These are phyloP conservation scores for Verbascum thapsus DNA, from an alignment of 257 asterid genomes.

Conservation along the genomic window DNA sequence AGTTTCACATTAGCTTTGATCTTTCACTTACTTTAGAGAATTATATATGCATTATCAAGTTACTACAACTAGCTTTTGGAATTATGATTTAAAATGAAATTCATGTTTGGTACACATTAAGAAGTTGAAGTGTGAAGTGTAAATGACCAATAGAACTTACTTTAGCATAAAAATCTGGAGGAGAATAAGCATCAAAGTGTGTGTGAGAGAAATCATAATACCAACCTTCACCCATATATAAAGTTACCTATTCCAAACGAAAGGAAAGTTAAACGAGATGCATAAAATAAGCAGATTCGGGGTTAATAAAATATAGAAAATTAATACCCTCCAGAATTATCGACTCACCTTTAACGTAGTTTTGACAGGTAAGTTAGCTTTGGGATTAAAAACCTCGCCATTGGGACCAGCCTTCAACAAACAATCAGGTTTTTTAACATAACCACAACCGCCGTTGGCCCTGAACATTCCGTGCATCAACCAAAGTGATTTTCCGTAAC, in stretches of 20 bases:
- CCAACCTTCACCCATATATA: slow-evolving; percentile 55
- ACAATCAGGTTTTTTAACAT: slow-evolving; percentile 42
- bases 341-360: slow-evolving; percentile 38
- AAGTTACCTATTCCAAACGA: slow-evolving; percentile 33
- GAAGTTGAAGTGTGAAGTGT: too few relatives aligned
- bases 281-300: not conserved
- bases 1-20: too few relatives aligned
- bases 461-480: slow-evolving; percentile 49
- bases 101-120: too few relatives aligned
- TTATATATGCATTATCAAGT: too few relatives aligned
- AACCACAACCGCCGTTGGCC: slow-evolving; percentile 47
- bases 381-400: slow-evolving; percentile 35
- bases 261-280: not conserved
- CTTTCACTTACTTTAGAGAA: too few relatives aligned
- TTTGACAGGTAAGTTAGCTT: slow-evolving; percentile 31
- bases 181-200: slow-evolving; percentile 43
- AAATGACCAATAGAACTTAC: slow-evolving; percentile 21
- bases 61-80: too few relatives aligned
- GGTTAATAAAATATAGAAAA: not conserved
- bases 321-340: not conserved
- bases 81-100: too few relatives aligned
- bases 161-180: slow-evolving; percentile 47
- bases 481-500: slow-evolving; percentile 49
- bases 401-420: slow-evolving; percentile 30
- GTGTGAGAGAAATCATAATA: slow-evolving; percentile 37